These are phyloP conservation scores for Metarhizium sp. DNA, from an alignment of 2,329 filamentous ascomycete species.

Conservation along the genomic window DNA sequence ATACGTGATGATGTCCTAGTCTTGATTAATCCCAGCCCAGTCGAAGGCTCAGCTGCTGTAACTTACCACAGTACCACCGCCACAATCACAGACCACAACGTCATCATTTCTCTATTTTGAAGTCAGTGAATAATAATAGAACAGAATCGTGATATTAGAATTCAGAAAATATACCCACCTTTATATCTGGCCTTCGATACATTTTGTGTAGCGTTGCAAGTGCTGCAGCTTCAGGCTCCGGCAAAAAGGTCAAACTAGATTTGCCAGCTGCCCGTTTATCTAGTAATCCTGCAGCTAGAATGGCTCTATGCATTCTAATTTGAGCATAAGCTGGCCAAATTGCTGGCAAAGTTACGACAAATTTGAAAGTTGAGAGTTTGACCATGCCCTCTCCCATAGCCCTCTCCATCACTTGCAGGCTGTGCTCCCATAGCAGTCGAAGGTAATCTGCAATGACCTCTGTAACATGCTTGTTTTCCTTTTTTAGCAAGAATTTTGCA, in stretches of 20 bases:
- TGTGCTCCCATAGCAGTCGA: conserved; percentile 21
- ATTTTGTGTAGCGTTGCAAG: conserved; percentile 24
- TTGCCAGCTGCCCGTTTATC: conserved; percentile 12
- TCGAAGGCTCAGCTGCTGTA: too few relatives aligned
- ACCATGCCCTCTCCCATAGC: conserved; percentile 14
- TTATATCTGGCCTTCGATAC: conserved; percentile 9
- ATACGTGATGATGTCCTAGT: conserved; percentile 32
- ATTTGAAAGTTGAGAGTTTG: conserved; percentile 16
- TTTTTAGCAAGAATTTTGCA: background rate
- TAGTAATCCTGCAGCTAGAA: conserved; percentile 25
- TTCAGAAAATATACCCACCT: too few relatives aligned
- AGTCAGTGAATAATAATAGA: conserved; percentile 1
- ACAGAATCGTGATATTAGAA: too few relatives aligned
- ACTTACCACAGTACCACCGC: conserved; percentile 24
- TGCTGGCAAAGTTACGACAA: conserved; percentile 33
- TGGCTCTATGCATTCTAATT: conserved; percentile 25
- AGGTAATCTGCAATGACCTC: conserved; percentile 24
- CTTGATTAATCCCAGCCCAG: too few relatives aligned
- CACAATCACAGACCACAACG: conserved; percentile 25
- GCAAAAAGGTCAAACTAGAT: conserved; percentile 24
- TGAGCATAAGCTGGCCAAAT: conserved; percentile 33
- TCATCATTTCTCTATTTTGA: conserved; percentile 11
- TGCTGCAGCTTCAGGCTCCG: conserved; percentile 36
- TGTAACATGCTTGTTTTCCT: conserved; percentile 11
- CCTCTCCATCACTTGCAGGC: conserved; percentile 14